These are phyloP conservation scores for Auxenochlorella pyrenoidosa DNA, from an alignment of 139 green algal genomes.

Conservation along the genomic window DNA sequence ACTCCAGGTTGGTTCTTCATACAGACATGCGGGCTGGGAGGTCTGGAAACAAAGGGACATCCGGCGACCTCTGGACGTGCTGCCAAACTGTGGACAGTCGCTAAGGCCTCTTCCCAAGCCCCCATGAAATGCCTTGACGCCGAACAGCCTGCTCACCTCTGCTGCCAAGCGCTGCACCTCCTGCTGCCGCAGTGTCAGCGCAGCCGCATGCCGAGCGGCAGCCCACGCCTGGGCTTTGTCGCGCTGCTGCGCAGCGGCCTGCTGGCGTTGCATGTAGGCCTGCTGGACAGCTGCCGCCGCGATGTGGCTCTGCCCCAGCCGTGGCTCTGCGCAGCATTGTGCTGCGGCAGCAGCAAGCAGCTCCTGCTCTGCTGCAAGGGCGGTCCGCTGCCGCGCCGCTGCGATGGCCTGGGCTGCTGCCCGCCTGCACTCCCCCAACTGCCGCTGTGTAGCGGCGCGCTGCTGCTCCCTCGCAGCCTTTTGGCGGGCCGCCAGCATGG, in stretches of 20 bases:
- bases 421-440: not conserved
- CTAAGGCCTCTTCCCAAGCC: too few species aligned
- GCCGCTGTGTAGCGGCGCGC: not conserved
- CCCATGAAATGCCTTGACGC: too few species aligned
- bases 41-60: too few species aligned
- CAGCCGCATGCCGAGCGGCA: not conserved
- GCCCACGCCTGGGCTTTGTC: not conserved
- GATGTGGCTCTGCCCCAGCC: not conserved
- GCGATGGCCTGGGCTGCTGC: not conserved
- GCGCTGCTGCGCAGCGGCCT: not conserved
- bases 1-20: too few species aligned
- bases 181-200: not conserved
- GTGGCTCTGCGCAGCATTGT: not conserved
- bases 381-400: not conserved
- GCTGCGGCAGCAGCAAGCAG: not conserved
- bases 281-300: not conserved
- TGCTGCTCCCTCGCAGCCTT: not conserved
- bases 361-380: not conserved
- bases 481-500: not conserved
- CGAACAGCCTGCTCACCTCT: not conserved
- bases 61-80: too few species aligned
- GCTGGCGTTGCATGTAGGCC: not conserved
- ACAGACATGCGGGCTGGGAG: too few species aligned
- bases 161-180: not conserved
- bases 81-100: too few species aligned